Evolutionary conservation across 257 asterid genomes (phyloP).

Genomic region (Handroanthus guayacan): DNA sequence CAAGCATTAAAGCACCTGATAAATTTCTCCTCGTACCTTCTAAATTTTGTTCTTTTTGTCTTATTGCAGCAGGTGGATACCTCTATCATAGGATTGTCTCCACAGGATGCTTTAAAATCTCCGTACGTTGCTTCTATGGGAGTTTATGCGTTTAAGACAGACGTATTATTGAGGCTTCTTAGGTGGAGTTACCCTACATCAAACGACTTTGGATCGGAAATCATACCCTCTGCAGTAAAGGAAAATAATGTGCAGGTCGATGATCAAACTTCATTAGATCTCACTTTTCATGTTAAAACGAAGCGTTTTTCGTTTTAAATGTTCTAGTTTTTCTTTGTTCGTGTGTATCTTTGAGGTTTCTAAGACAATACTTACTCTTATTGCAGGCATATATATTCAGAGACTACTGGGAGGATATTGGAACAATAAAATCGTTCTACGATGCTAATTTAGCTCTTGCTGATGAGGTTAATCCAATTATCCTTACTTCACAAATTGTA

Average conservation of each 20-base stretch:
- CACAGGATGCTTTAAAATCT: conserved; percentile 59
- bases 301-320: too few species aligned
- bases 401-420: conserved; percentile 99
- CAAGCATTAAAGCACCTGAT: not conserved
- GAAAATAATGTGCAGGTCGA: conserved; percentile 80
- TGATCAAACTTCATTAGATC: conserved; percentile 13
- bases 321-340: not conserved
- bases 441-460: conserved; percentile 92
- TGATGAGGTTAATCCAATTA: conserved; percentile 57
- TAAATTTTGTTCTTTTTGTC: conserved; percentile 1
- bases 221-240: conserved; percentile 81
- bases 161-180: conserved; percentile 73
- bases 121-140: conserved; percentile 98
- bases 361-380: conserved; percentile 1
- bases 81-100: conserved; percentile 75
- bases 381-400: conserved; percentile 83
- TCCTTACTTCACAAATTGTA: conserved; percentile 5
- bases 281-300: not conserved
- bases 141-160: conserved; percentile 85
- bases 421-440: conserved; percentile 83
- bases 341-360: not conserved
- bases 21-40: not conserved
- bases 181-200: conserved; percentile 74
- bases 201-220: conserved; percentile 95
- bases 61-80: conserved; percentile 85